Percentiles rank a stretch among this genome's conserved stretches.
Conservation (phyloP, 257 asterid species). For the Asclepias syriaca region DNA sequence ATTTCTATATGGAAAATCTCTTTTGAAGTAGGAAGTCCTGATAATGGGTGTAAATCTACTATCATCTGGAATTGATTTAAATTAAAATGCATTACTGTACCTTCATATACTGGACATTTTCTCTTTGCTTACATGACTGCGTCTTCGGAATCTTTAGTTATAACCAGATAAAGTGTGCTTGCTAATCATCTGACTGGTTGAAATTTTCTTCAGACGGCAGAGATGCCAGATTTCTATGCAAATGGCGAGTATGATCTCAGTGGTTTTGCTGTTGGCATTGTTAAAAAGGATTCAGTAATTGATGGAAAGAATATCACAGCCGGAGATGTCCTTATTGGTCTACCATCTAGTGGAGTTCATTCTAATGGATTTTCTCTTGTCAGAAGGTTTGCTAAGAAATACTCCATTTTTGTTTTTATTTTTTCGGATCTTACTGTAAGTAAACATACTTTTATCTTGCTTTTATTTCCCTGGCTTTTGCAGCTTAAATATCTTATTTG, state of each 20-base stretch:
- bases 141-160: neutral
- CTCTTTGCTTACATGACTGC: neutral
- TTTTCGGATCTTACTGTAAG: too few species aligned
- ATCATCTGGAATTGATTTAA: neutral
- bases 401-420: neutral
- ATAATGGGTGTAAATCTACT: neutral
- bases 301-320: conserved; percentile 67
- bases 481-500: neutral
- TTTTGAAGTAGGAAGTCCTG: neutral
- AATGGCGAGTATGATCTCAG: conserved; percentile 93
- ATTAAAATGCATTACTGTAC: neutral
- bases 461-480: neutral
- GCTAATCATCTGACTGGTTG: neutral
- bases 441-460: neutral
- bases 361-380: conserved; percentile 92
- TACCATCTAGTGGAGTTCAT: conserved; percentile 96
- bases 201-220: conserved; percentile 73
- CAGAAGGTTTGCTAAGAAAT: conserved; percentile 53
- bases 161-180: neutral
- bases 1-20: neutral
- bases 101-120: neutral
- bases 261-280: conserved; percentile 91
- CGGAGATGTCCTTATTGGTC: conserved; percentile 83
- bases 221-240: conserved; percentile 94
- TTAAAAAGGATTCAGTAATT: conserved; percentile 66